Evolutionary conservation across 129 eudicot species (phyloP).

Genomic region (Flaveria ramosissima): DNA sequence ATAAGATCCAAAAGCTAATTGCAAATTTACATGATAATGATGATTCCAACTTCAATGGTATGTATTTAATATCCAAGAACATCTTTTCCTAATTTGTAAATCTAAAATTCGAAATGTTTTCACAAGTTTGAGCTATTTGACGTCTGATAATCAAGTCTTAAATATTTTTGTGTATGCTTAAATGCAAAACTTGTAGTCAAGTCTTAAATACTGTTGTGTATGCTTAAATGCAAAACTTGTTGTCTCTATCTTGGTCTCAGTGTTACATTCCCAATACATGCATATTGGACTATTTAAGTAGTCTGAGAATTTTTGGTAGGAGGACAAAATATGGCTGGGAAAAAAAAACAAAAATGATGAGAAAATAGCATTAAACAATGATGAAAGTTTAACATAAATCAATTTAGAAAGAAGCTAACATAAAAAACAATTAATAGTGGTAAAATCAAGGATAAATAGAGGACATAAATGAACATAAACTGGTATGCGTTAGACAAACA

Average conservation of each 20-base stretch:
- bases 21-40: constrained; percentile 40
- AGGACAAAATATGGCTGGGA: too few relatives aligned
- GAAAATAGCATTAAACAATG: too few relatives aligned
- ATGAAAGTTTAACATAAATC: too few relatives aligned
- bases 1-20: constrained; percentile 57
- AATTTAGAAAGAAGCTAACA: too few relatives aligned
- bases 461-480: too few relatives aligned
- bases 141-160: not conserved
- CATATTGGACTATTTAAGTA: not conserved
- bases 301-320: too few relatives aligned
- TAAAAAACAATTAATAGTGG: too few relatives aligned
- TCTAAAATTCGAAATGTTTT: not conserved
- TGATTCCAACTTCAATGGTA: constrained; percentile 54
- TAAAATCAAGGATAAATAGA: too few relatives aligned
- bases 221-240: constrained; percentile 10
- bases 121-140: constrained; percentile 20
- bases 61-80: constrained; percentile 28
- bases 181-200: not conserved
- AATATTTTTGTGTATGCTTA: not conserved
- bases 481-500: too few relatives aligned
- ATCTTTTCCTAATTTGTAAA: not conserved
- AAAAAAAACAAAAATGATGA: too few relatives aligned
- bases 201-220: constrained; percentile 11
- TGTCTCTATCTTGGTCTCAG: not conserved
- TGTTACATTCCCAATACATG: constrained; percentile 12